Conservation (phyloP, 1,139 yeast species). For the Candida neerlandica region DNA sequence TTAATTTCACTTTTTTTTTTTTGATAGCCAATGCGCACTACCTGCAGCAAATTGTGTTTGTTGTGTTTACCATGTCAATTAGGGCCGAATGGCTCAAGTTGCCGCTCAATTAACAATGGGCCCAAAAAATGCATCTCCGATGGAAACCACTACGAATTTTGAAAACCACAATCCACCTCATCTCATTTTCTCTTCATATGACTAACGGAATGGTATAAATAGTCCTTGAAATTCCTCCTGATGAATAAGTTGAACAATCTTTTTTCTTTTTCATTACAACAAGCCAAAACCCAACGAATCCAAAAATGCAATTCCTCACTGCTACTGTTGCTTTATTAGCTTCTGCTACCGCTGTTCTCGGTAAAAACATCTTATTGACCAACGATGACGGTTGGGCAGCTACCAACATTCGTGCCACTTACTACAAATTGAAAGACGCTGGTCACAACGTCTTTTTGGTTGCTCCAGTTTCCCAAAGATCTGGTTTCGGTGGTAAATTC, state of each 20-base stretch:
- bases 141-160: background rate
- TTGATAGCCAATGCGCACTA: background rate
- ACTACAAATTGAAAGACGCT: constrained; percentile 53
- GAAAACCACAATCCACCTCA: background rate
- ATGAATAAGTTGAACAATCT: background rate
- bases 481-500: constrained; percentile 62
- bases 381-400: constrained; percentile 65
- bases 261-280: background rate
- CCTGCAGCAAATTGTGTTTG: background rate
- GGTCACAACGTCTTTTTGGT: constrained; percentile 56
- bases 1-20: background rate
- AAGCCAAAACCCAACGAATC: background rate
- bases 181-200: background rate
- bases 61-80: background rate
- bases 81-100: background rate
- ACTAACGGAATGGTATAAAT: background rate
- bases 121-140: background rate
- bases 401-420: constrained; percentile 62
- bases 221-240: background rate
- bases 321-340: constrained; percentile 12
- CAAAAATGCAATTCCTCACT: constrained; percentile 15
- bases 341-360: constrained; percentile 20
- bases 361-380: constrained; percentile 55
- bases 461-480: constrained; percentile 62
- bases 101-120: background rate